phyloP scores from a whole-genome alignment of 768 basidiomycete species.

The Sutorius australiensis region DNA sequence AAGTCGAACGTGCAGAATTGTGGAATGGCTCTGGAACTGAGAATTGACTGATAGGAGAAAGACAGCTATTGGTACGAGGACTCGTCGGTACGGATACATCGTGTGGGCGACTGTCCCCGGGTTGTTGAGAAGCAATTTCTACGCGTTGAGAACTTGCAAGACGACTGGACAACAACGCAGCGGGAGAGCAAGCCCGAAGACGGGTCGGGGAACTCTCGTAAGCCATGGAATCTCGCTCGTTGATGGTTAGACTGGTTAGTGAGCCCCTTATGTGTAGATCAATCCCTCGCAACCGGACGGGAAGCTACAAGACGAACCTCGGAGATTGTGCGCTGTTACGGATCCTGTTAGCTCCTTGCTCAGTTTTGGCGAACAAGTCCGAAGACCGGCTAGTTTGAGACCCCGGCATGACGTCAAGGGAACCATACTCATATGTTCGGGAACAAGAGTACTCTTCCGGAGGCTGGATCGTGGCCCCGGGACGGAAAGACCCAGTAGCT shows the following conservation, averaged over 20 bases:
- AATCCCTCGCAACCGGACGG: neutral
- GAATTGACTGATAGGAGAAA: conserved; percentile 19
- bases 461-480: neutral
- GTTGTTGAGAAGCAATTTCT: conserved; percentile 2
- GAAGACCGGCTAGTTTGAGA: neutral
- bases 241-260: neutral
- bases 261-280: conserved; percentile 1
- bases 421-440: neutral
- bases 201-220: neutral
- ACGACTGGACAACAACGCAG: neutral
- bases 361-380: neutral
- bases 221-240: neutral
- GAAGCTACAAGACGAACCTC: conserved; percentile 6
- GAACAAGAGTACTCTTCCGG: neutral
- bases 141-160: neutral
- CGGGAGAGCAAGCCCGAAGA: neutral
- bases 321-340: neutral
- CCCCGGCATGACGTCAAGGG: neutral
- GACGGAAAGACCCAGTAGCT: neutral
- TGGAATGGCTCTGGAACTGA: conserved; percentile 10
- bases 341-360: neutral
- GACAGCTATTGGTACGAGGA: neutral
- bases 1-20: neutral
- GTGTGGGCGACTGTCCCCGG: neutral
- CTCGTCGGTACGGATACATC: neutral